Evolutionary conservation across 1,284 basidiomycete genomes (phyloP), one percentile per base, ranked within the genome.

Genomic region (Neonothopanus nambi): DNA sequence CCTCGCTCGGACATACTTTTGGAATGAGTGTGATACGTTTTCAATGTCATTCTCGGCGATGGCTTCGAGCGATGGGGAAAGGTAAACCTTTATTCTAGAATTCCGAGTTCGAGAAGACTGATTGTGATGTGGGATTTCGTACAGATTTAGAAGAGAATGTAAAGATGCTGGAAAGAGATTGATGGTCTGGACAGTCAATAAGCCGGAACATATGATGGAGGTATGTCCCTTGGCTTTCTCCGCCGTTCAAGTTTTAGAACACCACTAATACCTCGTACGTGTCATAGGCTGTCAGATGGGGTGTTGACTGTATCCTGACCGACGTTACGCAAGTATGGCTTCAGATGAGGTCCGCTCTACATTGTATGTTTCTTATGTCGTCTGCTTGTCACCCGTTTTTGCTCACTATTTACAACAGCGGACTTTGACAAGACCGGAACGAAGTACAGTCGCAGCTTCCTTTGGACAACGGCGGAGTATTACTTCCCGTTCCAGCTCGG

Each of bases 131-230:
- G n/a, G 4, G 20, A 36, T 40, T 39, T 59, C 75, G 21, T 67
- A 64, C 60, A 84, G 80, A 60, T 98, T 98, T 72, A 77, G 88
- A 51, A 72, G 77, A 44, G 89, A 95, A 58, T 95, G 92, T 69
- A 85, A 85, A 66, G 73, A 67, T 15, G 86, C 82, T 0, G 89
- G 89, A 20, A 99, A 99, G 80, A 82, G 82, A 63, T 64, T 98
- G 43, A 88, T 95, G 82, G 93, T 95, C 11, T 99, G 97, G 97
- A 99, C 96, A 0, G 95, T 98, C 26, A 99, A 98, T 68, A 81
- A 89, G 44, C 84, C 86, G 9, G 84, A 85, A 56, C 88, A 96
- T 67, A 98, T 99, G 95, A 89, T 96, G 75, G 92, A 98, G 81
- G 89, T 84, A 38, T 38, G 48, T 21, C 47, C 39, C 23, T 51